phyloP scores from a whole-genome alignment of 768 basidiomycete species.

The Amanita jacksonii region DNA sequence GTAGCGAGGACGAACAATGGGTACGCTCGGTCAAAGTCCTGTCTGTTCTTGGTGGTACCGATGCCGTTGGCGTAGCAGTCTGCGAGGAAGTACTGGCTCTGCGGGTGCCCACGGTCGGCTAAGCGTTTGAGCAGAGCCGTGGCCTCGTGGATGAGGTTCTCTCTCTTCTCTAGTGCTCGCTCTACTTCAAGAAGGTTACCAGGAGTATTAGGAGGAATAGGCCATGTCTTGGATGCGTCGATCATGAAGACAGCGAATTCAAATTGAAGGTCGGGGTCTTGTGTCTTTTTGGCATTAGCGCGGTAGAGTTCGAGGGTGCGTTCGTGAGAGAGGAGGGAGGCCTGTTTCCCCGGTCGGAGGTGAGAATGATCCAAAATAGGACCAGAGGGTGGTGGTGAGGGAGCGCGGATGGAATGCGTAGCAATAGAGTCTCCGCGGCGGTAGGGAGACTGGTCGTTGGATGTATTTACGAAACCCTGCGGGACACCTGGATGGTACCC shows the following conservation, averaged over 20 bases:
- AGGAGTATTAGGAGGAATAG: slow-evolving; percentile 58
- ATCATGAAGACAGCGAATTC: slow-evolving; percentile 99
- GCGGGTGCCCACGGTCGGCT: slow-evolving; percentile 88
- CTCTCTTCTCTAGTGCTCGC: slow-evolving; percentile 70
- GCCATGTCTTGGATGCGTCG: slow-evolving; percentile 88
- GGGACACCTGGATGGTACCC: slow-evolving; percentile 20
- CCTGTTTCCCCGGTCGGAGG: slow-evolving; percentile 86
- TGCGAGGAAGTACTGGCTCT: slow-evolving; percentile 95
- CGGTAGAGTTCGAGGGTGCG: slow-evolving; percentile 96
- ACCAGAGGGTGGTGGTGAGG: slow-evolving; percentile 55
- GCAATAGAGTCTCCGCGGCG: slow-evolving; percentile 31
- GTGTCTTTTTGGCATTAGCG: slow-evolving; percentile 96
- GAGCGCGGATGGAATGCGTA: slow-evolving; percentile 51
- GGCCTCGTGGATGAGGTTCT: slow-evolving; percentile 86
- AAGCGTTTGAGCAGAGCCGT: slow-evolving; percentile 79
- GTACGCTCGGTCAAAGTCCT: slow-evolving; percentile 96
- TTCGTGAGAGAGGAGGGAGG: slow-evolving; percentile 88
- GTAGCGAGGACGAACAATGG: slow-evolving; percentile 93
- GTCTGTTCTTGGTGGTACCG: slow-evolving; percentile 78
- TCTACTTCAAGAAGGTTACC: slow-evolving; percentile 77
- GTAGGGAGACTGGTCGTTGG: slow-evolving; percentile 18
- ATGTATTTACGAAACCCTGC: slow-evolving; percentile 22
- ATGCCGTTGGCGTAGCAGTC: slow-evolving; percentile 99
- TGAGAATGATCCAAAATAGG: slow-evolving; percentile 87
- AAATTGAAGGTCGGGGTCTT: slow-evolving; percentile 95